Evolutionary conservation across 2,329 filamentous ascomycete species (phyloP).

Genomic region (Geosmithia flava): DNA sequence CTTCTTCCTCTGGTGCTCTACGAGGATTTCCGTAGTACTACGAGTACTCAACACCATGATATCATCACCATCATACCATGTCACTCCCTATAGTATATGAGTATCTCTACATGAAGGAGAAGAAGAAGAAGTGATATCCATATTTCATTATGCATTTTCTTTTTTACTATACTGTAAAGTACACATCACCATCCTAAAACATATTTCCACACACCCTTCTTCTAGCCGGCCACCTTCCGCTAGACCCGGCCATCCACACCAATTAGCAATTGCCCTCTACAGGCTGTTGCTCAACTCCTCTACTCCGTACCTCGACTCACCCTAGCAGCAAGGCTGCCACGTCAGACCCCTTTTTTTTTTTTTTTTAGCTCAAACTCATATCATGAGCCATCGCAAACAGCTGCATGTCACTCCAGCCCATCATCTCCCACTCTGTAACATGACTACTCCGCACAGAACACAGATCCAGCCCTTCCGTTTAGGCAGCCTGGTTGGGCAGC

Average conservation of each 20-base stretch:
- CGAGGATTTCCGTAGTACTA: too few relatives aligned
- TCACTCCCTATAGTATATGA: too few relatives aligned
- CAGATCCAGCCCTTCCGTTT: neutral
- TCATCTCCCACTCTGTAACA: neutral
- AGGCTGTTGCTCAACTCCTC: too few relatives aligned
- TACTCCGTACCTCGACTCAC: neutral
- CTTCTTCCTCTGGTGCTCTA: too few relatives aligned
- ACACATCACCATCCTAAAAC: too few relatives aligned
- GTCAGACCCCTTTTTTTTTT: neutral
- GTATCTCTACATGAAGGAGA: too few relatives aligned
- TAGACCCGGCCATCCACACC: neutral
- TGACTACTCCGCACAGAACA: too few relatives aligned
- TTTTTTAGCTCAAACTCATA: neutral
- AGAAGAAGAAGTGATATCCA: too few relatives aligned
- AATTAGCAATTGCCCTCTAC: too few relatives aligned
- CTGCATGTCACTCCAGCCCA: neutral
- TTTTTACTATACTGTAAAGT: neutral
- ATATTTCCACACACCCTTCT: neutral
- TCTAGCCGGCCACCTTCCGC: neutral
- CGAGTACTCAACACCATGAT: too few relatives aligned
- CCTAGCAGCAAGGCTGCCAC: neutral
- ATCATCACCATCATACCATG: too few relatives aligned
- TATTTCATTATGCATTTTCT: too few relatives aligned
- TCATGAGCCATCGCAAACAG: neutral
- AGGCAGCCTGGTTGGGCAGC: neutral